Base-by-base conservation (phyloP, 441 rosid species). In the Theobroma grandiflorum region DNA sequence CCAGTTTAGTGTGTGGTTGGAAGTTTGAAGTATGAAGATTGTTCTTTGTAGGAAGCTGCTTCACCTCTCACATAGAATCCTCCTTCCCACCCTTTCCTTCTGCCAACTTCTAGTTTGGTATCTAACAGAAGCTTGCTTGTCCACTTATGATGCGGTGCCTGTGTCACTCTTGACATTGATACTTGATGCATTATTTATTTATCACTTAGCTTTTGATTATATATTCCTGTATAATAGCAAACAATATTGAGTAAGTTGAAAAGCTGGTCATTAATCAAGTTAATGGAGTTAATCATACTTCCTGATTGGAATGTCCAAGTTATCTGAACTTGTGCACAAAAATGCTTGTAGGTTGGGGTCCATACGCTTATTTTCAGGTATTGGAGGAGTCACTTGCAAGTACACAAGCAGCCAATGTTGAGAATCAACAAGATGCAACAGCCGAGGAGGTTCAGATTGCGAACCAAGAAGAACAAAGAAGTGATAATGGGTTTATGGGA, bases 361-460 rank as follows among this genome's bases (percentile, higher is more conserved):
- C 99, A 47, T 92, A 94, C 65, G 97, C 96, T 11, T 95, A 93
- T 83, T 95, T 95, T 52, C 87, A 77, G 33, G 87, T 83, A n/a
- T 68, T 94, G 87, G 94, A 86, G 78, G 91, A 85, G 8, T 83
- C 88, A 5, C 55, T 71, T 14, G 49, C 78, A 38, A 67, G 63
- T 64, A 31, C 47, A 2, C 86, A 69, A 76, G 83, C 85, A 8
- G 66, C 61, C 14, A 81, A 18, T 66, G 67, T 79, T 71, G 70
- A 33, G 82, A 87, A 83, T 55, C 64, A 45, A 68, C 75, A 22
- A 71, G 83, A 72, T 77, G 22, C 80, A 69, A 74, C 18, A 50
- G 43, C 82, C 0, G 80, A 47, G 53, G 88, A 35, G 52, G 38
- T 42, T 76, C 85, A 80, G 37, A 61, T 74, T 55, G 85, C 49